Evolutionary conservation across 129 eudicot species (phyloP), one percentile per base, ranked within the genome.

Genomic region (Gnaphalium uliginosum): DNA sequence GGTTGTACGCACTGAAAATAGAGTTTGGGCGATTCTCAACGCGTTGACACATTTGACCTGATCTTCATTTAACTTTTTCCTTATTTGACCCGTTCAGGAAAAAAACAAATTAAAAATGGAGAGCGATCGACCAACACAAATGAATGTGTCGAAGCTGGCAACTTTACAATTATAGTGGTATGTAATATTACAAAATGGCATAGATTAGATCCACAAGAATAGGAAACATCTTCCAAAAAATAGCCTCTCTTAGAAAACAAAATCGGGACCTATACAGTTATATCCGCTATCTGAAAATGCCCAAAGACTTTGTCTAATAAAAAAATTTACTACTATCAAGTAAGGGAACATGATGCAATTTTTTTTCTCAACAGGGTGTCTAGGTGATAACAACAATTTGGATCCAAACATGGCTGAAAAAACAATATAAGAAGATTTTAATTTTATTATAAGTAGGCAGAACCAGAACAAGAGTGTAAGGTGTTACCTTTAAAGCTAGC

Each of bases 401-500:
- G 18, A 60, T 23, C 2, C 6, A 60, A 60, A 23, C 17, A 22
- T 25, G 37, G 0, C 8, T 23, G n/a, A 14, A 11, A 25, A 10
- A 61, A 33, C 8, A 25, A 3, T 8, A 61, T 25, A 61, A 61
- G 15, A 1, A 5, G 25, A 4, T 26, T 5, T 2, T 63, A 32
- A 63, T 27, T 26, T 11, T 21, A 14, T 11, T 76, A 46, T 46
- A 46, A 37, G 35, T 39, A 68, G 23, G 58, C 18, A 29, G 56
- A 68, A 9, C 30, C 21, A 27, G 51, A 68, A 11, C 33, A 77
- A 11, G 35, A 68, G 37, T 19, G 71, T 13, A 51, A 50, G 32
- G 51, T 21, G 46, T 73, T 84, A 94, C 98, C 98, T 75, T 85
- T 89, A 75, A 94, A 94, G 78, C 98, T 94, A 23, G 96, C 98